Base-by-base conservation (phyloP, 1,139 yeast species). In the Pichia cactophila region DNA sequence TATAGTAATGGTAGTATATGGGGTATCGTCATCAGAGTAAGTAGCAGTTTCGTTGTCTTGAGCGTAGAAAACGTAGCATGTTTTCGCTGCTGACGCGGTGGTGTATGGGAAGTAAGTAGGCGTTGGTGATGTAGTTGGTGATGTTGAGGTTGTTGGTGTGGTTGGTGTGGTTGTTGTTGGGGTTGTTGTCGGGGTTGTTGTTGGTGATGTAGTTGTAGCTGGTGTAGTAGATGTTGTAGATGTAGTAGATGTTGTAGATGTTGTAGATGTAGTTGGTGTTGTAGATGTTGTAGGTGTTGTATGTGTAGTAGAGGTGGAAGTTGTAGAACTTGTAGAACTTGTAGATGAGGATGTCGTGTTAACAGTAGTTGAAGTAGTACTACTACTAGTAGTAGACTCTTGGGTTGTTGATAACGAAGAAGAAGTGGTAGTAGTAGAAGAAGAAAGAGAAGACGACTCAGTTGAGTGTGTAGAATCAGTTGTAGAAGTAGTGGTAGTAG, bases 1-100 rank as follows among this genome's bases (percentile, higher is more conserved):
- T 16, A 64, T 26, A 12, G 69, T 65, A 40, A 58, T 52, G 6
- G 68, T 63, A 16, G 68, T 64, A 46, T 56, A 58, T 28, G 66
- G 64, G 28, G 51, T 50, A 11, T 35, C 14, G 36, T 55, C 60
- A 33, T 60, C 63, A n/a, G 51, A 40, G 50, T 57, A 61, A 16
- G 54, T 48, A 4, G 61, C 53, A 12, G 59, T 57, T 20, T 44
- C 50, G 26, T 54, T 58, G 41, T 58, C 66, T 45, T 63, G 66
- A 2, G 65, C 69, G 45, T 65, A 65, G 57, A 60, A 60, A n/a
- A 66, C 61, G 48, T 56, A 61, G 50, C 69, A 65, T 1, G 64
- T 62, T 14, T 69, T 68, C 38, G 50, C 57, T 2, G 49, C 49
- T 8, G 58, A 54, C 39, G 57, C 61, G 1, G 69, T 65, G 26